Evolutionary conservation across 768 basidiomycete species (phyloP).

Genomic region (Tylopilus felleus): DNA sequence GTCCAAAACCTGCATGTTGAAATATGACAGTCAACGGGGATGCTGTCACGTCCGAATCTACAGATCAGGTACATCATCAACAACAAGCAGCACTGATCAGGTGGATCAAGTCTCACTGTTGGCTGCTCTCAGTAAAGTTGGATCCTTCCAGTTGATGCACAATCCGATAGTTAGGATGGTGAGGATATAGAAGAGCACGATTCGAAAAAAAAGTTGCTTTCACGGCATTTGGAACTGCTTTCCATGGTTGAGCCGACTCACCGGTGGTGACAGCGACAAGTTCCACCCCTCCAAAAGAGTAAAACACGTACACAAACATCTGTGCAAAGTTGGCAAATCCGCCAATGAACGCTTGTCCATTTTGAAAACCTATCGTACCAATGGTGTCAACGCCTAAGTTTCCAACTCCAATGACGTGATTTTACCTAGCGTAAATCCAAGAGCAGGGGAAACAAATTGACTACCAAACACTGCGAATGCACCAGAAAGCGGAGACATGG

Average conservation of each 20-base stretch:
- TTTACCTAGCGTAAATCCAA: constrained; percentile 55
- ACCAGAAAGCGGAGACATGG: constrained; percentile 60
- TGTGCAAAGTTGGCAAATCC: constrained; percentile 52
- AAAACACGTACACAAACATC: constrained; percentile 67
- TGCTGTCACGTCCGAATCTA: constrained; percentile 49
- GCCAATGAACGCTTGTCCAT: constrained; percentile 51
- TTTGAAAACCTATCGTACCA: constrained; percentile 38
- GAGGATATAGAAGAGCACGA: constrained; percentile 61
- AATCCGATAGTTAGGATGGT: constrained; percentile 64
- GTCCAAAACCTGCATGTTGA: constrained; percentile 58
- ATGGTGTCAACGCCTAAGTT: not conserved
- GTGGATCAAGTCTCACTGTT: constrained; percentile 35
- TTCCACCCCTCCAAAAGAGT: constrained; percentile 66
- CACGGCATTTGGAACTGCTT: constrained; percentile 60
- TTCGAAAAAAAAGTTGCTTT: constrained; percentile 67
- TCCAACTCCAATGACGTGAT: not conserved
- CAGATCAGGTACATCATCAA: not conserved
- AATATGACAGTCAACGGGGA: constrained; percentile 67
- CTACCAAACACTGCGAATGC: constrained; percentile 57
- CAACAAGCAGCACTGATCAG: not conserved
- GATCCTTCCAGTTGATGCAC: constrained; percentile 59
- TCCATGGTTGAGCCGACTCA: constrained; percentile 61
- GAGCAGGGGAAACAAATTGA: constrained; percentile 56
- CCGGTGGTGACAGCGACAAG: constrained; percentile 72
- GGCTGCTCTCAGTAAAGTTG: constrained; percentile 47